Conservation (phyloP, 2,329 filamentous ascomycete genomes). For the Amauroascus verrucosus region DNA sequence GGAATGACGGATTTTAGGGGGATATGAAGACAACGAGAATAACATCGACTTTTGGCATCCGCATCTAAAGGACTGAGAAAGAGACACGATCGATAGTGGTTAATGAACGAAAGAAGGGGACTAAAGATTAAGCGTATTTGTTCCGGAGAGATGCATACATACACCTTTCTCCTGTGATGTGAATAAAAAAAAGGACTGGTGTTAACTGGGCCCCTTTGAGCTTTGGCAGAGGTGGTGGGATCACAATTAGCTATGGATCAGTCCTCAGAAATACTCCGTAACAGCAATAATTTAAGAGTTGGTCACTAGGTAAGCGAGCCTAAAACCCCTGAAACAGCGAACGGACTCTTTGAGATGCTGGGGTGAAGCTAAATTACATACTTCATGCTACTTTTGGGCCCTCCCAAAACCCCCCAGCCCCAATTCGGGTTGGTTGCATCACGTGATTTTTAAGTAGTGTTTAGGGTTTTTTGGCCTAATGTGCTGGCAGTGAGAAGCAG, state of each 20-base stretch:
- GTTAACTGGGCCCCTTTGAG: background rate
- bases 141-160: background rate
- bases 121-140: background rate
- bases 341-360: slow-evolving; percentile 4
- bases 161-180: background rate
- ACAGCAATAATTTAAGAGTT: background rate
- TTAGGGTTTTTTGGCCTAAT: background rate
- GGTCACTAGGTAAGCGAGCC: slow-evolving; percentile 5
- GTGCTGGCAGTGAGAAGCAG: background rate
- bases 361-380: slow-evolving; percentile 5
- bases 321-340: slow-evolving; percentile 13
- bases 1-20: background rate
- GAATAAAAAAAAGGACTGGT: background rate
- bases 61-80: slow-evolving; percentile 3
- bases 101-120: slow-evolving; percentile 3
- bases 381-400: slow-evolving; percentile 2
- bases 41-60: slow-evolving; percentile 3
- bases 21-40: background rate
- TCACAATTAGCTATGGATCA: background rate
- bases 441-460: background rate
- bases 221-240: background rate
- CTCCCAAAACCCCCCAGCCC: background rate
- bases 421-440: background rate
- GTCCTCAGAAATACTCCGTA: slow-evolving; percentile 3
- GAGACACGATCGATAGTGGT: background rate